phyloP scores from a whole-genome alignment of 805 yeast genomes.

The Ogataea pilisensis region DNA sequence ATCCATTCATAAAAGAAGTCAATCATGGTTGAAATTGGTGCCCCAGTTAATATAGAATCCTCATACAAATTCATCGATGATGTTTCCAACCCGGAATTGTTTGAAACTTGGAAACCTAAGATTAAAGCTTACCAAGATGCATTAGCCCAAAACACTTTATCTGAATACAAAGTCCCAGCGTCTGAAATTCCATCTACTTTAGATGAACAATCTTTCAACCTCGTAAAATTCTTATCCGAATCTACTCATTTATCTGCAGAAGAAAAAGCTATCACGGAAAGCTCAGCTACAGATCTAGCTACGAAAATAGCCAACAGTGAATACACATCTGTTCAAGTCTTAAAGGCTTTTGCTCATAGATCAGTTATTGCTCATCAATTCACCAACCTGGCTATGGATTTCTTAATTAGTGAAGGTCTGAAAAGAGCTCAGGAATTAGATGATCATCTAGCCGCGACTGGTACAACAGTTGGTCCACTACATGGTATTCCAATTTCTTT shows the following conservation, averaged over 20 bases:
- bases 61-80: slow-evolving; percentile 31
- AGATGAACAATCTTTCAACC: slow-evolving; percentile 33
- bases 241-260: slow-evolving; percentile 28
- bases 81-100: slow-evolving; percentile 36
- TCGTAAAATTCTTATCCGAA: slow-evolving; percentile 33
- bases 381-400: slow-evolving; percentile 47
- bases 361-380: slow-evolving; percentile 63
- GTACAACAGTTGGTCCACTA: slow-evolving; percentile 58
- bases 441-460: slow-evolving; percentile 43
- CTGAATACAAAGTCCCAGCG: slow-evolving; percentile 29
- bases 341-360: slow-evolving; percentile 60
- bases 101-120: slow-evolving; percentile 42
- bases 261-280: slow-evolving; percentile 42
- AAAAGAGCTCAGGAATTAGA: slow-evolving; percentile 54
- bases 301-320: slow-evolving; percentile 43
- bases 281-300: slow-evolving; percentile 39
- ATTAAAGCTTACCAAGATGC: slow-evolving; percentile 38
- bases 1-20: neutral
- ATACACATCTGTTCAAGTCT: slow-evolving; percentile 46
- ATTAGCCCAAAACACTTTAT: slow-evolving; percentile 20
- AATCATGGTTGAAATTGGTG: slow-evolving; percentile 22
- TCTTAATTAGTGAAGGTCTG: slow-evolving; percentile 62
- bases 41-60: slow-evolving; percentile 26
- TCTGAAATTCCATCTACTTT: slow-evolving; percentile 32
- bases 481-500: slow-evolving; percentile 69